phyloP scores from a whole-genome alignment of 345 rosid species.

The Cardamine occulta region DNA sequence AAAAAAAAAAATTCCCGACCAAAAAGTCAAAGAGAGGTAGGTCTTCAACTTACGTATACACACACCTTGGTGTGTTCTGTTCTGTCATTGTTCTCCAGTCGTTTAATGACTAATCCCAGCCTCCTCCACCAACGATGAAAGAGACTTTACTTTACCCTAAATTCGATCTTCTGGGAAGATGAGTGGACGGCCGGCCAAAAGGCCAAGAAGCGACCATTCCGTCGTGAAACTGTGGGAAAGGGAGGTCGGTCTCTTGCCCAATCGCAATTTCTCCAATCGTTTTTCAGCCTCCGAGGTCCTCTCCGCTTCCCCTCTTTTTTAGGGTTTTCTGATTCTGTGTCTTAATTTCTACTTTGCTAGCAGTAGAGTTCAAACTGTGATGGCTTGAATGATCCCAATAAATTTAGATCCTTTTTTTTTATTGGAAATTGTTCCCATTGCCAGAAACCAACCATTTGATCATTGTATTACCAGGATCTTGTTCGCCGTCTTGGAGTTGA shows the following conservation, averaged over 20 bases:
- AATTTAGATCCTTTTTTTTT: too few relatives aligned
- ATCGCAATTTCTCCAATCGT: constrained; percentile 68
- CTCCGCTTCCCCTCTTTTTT: not conserved
- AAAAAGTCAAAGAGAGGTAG: not conserved
- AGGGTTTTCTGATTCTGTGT: not conserved
- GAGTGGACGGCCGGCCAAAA: constrained; percentile 29
- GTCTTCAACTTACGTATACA: too few relatives aligned
- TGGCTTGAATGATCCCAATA: too few relatives aligned
- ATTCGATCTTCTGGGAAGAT: constrained; percentile 15
- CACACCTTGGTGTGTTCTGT: not conserved
- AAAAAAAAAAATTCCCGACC: not conserved
- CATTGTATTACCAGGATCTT: constrained; percentile 50
- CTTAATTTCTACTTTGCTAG: not conserved
- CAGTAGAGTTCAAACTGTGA: too few relatives aligned
- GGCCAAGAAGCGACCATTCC: constrained; percentile 42
- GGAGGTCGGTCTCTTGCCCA: constrained; percentile 71
- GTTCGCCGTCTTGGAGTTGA: constrained; percentile 60
- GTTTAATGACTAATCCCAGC: too few relatives aligned
- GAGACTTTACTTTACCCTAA: not conserved
- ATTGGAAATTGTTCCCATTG: not conserved
- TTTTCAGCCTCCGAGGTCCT: constrained; percentile 74
- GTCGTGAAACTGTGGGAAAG: constrained; percentile 66
- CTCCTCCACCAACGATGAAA: not conserved
- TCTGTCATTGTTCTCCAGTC: not conserved
- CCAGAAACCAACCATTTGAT: not conserved